These are phyloP conservation scores for Apiosordaria backusii DNA, from an alignment of 495 filamentous ascomycete species.

Conservation along the genomic window DNA sequence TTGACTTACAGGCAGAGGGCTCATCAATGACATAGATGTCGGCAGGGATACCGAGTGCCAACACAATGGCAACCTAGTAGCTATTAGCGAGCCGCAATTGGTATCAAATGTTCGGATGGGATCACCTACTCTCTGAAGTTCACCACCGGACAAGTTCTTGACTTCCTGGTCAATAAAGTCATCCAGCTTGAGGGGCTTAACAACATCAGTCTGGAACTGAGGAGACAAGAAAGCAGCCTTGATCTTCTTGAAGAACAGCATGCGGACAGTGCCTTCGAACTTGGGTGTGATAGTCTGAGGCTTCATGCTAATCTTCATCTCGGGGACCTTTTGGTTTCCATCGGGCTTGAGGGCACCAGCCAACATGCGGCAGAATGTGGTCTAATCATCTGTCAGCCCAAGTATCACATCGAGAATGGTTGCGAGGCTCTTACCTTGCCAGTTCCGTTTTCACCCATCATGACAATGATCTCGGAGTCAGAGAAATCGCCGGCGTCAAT, in stretches of 20 bases:
- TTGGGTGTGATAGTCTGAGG: constrained; percentile 99
- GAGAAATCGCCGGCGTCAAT: constrained; percentile 86
- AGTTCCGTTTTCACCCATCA: constrained; percentile 99
- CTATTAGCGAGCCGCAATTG: constrained; percentile 9
- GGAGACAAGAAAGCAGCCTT: constrained; percentile 92
- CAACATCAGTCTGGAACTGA: constrained; percentile 98
- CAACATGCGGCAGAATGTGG: constrained; percentile 94
- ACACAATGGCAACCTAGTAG: constrained; percentile 76
- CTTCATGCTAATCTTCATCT: constrained; percentile 98
- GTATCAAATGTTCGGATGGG: not conserved
- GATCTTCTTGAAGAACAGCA: constrained; percentile 75
- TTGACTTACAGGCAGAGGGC: constrained; percentile 34
- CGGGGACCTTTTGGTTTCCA: constrained; percentile 66
- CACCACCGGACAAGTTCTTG: constrained; percentile 96
- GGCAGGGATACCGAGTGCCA: constrained; percentile 91
- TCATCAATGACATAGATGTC: constrained; percentile 99
- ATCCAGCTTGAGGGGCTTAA: constrained; percentile 95
- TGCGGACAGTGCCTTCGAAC: constrained; percentile 91
- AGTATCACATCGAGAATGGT: constrained; percentile 64
- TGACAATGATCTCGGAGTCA: constrained; percentile 96
- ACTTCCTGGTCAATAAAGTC: constrained; percentile 99
- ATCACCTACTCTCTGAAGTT: constrained; percentile 71
- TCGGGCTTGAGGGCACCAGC: constrained; percentile 93
- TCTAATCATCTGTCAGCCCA: constrained; percentile 65
- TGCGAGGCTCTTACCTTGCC: constrained; percentile 30